Percentiles rank a stretch among this genome's conserved stretches.
phyloP scores from a whole-genome alignment of 2,329 filamentous ascomycete species.

The Cyanodermella asteris region DNA sequence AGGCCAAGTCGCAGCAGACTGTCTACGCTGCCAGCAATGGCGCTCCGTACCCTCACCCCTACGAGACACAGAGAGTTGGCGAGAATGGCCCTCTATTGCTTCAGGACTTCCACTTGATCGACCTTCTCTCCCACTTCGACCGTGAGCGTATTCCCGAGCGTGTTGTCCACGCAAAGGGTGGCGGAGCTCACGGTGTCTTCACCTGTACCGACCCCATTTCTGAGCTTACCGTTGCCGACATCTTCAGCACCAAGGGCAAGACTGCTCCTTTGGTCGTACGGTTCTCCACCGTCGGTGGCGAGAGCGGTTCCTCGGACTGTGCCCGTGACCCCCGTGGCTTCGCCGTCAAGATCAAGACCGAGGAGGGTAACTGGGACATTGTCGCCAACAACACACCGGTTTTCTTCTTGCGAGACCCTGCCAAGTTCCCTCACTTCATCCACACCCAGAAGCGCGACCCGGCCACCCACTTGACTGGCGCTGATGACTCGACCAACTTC shows the following conservation, averaged over 20 bases:
- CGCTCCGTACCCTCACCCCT: slow-evolving; percentile 32
- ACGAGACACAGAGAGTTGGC: slow-evolving; percentile 31
- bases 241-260: slow-evolving; percentile 40
- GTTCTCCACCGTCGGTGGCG: slow-evolving; percentile 57
- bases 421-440: slow-evolving; percentile 38
- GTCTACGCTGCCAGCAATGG: slow-evolving; percentile 40
- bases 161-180: slow-evolving; percentile 22
- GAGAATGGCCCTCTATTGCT: slow-evolving; percentile 36
- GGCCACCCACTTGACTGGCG: slow-evolving; percentile 27
- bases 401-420: slow-evolving; percentile 46
- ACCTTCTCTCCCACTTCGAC: slow-evolving; percentile 26
- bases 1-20: slow-evolving; percentile 31
- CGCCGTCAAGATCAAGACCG: slow-evolving; percentile 49
- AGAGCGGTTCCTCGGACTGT: slow-evolving; percentile 48
- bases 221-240: slow-evolving; percentile 16
- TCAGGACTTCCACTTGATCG: slow-evolving; percentile 44
- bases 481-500: slow-evolving; percentile 13
- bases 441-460: slow-evolving; percentile 38
- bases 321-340: slow-evolving; percentile 54
- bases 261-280: slow-evolving; percentile 44
- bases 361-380: slow-evolving; percentile 53
- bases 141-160: slow-evolving; percentile 22
- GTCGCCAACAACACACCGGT: slow-evolving; percentile 55
- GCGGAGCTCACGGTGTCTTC: slow-evolving; percentile 16
- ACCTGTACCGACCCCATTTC: slow-evolving; percentile 26